Conservation (phyloP, 805 yeast genomes). For the Kluyveromyces wickerhamii region DNA sequence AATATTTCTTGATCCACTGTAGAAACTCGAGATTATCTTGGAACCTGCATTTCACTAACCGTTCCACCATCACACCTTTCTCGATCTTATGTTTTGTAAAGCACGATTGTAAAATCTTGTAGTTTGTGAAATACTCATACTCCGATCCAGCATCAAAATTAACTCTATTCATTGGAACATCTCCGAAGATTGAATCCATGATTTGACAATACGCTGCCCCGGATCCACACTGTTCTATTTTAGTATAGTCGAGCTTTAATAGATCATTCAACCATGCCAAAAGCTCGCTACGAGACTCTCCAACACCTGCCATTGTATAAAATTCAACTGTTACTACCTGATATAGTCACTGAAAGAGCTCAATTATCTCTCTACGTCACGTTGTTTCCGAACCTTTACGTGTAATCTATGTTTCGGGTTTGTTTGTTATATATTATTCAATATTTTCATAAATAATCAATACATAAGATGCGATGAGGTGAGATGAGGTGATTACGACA, state of each 20-base stretch:
- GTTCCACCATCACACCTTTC: constrained; percentile 72
- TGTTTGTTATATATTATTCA: too few relatives aligned
- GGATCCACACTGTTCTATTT: constrained; percentile 88
- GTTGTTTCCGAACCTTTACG: too few relatives aligned
- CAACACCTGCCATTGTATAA: constrained; percentile 30
- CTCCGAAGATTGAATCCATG: constrained; percentile 75
- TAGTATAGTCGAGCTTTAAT: constrained; percentile 54
- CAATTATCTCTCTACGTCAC: too few relatives aligned
- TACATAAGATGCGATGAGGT: too few relatives aligned
- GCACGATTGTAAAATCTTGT: constrained; percentile 77
- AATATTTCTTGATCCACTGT: constrained; percentile 82
- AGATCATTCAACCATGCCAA: constrained; percentile 78
- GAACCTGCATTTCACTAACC: constrained; percentile 74
- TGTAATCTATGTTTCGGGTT: too few relatives aligned
- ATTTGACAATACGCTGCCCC: constrained; percentile 95
- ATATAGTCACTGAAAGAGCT: too few relatives aligned
- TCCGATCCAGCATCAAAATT: constrained; percentile 63
- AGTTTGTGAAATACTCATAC: constrained; percentile 71
- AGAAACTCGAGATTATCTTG: constrained; percentile 92
- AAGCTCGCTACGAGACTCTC: constrained; percentile 79
- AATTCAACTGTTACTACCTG: not conserved
- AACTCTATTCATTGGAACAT: constrained; percentile 73
- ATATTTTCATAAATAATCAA: too few relatives aligned
- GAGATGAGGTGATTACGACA: too few relatives aligned
- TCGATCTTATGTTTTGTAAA: constrained; percentile 64